Percentiles rank a stretch among this genome's conserved stretches.
phyloP scores from a whole-genome alignment of 2,329 filamentous ascomycete species.

The Fusarium verrucosum region DNA sequence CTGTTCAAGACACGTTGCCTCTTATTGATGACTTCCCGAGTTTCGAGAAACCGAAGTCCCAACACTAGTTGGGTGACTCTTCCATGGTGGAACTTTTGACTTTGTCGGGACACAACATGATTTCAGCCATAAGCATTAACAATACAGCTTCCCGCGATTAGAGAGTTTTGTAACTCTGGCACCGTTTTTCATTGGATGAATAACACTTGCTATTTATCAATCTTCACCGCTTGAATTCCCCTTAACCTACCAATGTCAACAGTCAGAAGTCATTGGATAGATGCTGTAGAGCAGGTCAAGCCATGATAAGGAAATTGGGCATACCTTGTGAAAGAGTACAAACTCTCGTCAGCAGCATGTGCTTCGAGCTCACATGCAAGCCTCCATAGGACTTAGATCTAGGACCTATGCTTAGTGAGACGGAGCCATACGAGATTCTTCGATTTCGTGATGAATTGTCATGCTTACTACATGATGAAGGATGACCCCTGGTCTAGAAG shows the following conservation, averaged over 20 bases:
- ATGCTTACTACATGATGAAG: neutral
- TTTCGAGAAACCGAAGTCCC: neutral
- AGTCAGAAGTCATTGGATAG: neutral
- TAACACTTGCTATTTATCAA: neutral
- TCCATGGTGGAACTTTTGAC: too few species aligned
- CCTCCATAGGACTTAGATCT: too few species aligned
- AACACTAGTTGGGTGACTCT: too few species aligned
- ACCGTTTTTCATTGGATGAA: neutral
- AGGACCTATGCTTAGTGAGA: neutral
- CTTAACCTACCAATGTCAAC: neutral
- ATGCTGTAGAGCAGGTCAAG: neutral
- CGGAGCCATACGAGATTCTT: too few species aligned
- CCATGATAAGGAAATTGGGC: neutral
- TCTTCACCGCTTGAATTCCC: neutral
- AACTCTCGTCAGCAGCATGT: neutral
- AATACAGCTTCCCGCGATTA: too few species aligned
- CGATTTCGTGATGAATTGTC: fast-evolving
- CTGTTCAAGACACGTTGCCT: neutral
- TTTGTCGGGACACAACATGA: too few species aligned
- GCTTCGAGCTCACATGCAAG: too few species aligned
- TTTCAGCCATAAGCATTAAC: neutral
- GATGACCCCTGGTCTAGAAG: neutral
- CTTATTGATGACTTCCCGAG: neutral
- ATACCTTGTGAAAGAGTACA: neutral
- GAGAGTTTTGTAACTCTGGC: too few species aligned